Percentiles rank a stretch among this genome's conserved stretches.
Evolutionary conservation across 2,329 filamentous ascomycete genomes (phyloP).

Genomic region (Venturia aucupariae): DNA sequence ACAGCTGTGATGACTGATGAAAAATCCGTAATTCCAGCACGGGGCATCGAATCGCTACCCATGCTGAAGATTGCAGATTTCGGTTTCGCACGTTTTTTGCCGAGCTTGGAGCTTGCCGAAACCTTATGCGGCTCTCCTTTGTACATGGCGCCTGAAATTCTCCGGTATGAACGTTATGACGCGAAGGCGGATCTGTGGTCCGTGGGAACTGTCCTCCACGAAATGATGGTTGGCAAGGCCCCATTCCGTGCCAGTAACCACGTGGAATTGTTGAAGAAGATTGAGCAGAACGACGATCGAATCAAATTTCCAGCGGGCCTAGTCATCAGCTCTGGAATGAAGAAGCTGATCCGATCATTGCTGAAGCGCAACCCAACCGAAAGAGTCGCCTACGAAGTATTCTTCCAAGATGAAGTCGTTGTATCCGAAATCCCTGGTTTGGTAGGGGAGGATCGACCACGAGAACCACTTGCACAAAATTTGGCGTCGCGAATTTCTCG

Average conservation of each 20-base stretch:
- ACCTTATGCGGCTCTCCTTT: conserved; percentile 93
- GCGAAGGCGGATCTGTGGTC: conserved; percentile 97
- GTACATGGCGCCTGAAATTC: conserved; percentile 97
- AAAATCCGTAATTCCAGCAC: conserved; percentile 69
- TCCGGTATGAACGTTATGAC: conserved; percentile 95
- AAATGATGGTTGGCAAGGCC: conserved; percentile 86
- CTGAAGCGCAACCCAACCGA: conserved; percentile 81
- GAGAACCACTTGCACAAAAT: conserved; percentile 9
- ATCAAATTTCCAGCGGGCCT: conserved; percentile 74
- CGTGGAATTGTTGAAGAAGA: conserved; percentile 84
- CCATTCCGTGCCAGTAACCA: conserved; percentile 92
- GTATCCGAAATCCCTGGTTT: conserved; percentile 69
- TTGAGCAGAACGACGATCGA: conserved; percentile 77
- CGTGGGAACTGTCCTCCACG: conserved; percentile 87
- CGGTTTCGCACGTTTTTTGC: conserved; percentile 89
- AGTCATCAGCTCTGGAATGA: conserved; percentile 64
- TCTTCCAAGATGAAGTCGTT: conserved; percentile 70
- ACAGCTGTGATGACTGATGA: conserved; percentile 71
- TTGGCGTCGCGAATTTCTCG: conserved; percentile 9
- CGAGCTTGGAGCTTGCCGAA: conserved; percentile 84
- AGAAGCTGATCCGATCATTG: conserved; percentile 67
- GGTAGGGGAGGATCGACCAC: conserved; percentile 57
- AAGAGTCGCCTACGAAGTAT: conserved; percentile 74
- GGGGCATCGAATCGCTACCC: conserved; percentile 73
- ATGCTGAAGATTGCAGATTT: conserved; percentile 99